These are phyloP conservation scores for Sextonia rubra DNA, from an alignment of 164 flowering plant genomes.

Conservation along the genomic window DNA sequence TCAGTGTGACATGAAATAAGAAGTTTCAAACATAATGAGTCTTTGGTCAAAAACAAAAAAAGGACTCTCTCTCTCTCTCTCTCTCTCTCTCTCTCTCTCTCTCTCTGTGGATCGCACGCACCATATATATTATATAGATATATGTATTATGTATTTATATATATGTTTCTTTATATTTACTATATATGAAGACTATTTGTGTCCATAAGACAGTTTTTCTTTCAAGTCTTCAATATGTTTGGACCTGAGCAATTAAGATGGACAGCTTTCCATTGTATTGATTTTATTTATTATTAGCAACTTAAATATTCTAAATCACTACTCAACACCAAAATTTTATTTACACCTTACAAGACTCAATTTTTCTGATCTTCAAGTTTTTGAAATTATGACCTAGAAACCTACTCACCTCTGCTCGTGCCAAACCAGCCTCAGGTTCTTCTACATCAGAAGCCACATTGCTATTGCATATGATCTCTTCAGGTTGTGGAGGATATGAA, in stretches of 20 bases:
- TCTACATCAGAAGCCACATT: constrained; percentile 23
- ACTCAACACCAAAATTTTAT: not conserved
- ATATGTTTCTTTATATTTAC: too few species aligned
- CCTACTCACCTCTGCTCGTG: constrained; percentile 30
- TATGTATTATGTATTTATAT: not conserved
- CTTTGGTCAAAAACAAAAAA: not conserved
- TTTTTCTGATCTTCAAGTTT: not conserved
- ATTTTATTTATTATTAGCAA: not conserved
- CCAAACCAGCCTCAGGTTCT: constrained; percentile 19
- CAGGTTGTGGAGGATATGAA: constrained; percentile 15
- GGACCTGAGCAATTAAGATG: too few species aligned
- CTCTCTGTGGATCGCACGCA: not conserved
- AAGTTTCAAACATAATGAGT: not conserved
- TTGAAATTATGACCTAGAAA: not conserved
- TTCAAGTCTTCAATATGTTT: too few species aligned
- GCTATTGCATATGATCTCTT: constrained; percentile 18
- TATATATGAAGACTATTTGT: too few species aligned
- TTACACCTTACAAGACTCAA: not conserved
- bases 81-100: not conserved
- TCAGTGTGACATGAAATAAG: too few species aligned
- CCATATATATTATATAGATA: too few species aligned
- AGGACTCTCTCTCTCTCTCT: not conserved
- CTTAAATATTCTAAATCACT: not conserved
- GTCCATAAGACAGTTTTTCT: too few species aligned
- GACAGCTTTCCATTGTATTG: not conserved